Evolutionary conservation across 1,284 basidiomycete species (phyloP).

Genomic region (Pyrrhoderma noxium): DNA sequence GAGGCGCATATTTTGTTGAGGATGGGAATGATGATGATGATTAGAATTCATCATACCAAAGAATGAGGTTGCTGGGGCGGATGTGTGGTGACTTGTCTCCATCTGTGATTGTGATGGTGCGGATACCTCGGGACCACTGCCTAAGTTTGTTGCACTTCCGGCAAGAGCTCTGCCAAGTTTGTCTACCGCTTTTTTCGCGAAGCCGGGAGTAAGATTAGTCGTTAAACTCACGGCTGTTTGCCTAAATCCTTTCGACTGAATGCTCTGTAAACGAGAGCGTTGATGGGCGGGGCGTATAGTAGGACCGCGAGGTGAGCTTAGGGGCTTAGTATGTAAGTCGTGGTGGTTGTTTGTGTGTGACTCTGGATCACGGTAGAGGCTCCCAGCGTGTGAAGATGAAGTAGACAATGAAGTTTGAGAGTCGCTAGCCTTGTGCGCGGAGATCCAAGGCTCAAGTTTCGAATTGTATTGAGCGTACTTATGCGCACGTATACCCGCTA

Average conservation of each 20-base stretch:
- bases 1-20: not conserved
- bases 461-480: conserved; percentile 4
- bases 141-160: conserved; percentile 26
- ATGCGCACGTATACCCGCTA: not conserved
- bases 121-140: conserved; percentile 33
- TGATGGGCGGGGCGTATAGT: conserved; percentile 15
- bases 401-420: conserved; percentile 16
- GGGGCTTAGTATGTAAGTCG: not conserved
- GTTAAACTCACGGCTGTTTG: conserved; percentile 62
- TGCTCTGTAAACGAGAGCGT: conserved; percentile 14
- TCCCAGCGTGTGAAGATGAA: conserved; percentile 6
- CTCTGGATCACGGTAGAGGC: not conserved
- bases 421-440: conserved; percentile 1
- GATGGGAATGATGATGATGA: not conserved
- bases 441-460: conserved; percentile 11
- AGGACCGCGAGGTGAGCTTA: conserved; percentile 1
- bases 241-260: conserved; percentile 16
- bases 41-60: conserved; percentile 3
- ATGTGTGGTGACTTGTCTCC: conserved; percentile 17
- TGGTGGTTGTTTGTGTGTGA: not conserved
- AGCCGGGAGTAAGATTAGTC: conserved; percentile 49
- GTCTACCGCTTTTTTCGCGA: conserved; percentile 61
- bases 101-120: conserved; percentile 38
- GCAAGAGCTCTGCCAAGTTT: conserved; percentile 61
- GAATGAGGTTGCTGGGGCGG: conserved; percentile 7